Conservation (phyloP, 2,329 filamentous ascomycete species). For the Sordariomycetes sp. region DNA sequence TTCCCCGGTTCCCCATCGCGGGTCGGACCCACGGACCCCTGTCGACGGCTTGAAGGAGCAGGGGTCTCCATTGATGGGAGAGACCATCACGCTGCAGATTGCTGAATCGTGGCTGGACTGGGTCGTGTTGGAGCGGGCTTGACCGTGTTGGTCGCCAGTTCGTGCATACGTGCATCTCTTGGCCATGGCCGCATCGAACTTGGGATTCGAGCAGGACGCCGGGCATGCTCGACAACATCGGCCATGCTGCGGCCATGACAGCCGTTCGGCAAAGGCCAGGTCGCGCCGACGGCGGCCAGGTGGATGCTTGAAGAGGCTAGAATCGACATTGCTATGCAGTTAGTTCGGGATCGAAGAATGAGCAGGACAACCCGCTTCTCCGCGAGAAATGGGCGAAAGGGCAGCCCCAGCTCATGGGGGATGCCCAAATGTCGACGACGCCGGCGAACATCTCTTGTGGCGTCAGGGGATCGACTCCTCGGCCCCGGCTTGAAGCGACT, state of each 20-base stretch:
- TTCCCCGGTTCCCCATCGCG: background rate
- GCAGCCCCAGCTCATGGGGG: no score
- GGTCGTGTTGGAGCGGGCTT: background rate
- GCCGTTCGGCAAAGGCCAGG: background rate
- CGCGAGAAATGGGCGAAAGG: no score
- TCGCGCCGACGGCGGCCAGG: background rate
- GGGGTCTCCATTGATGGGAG: background rate
- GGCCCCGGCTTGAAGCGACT: no score
- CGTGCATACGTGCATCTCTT: background rate
- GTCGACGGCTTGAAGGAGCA: background rate
- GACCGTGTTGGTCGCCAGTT: background rate
- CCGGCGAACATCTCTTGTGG: no score
- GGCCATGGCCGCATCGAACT: background rate
- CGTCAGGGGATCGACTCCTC: no score
- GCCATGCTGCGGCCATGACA: background rate
- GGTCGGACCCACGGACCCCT: background rate
- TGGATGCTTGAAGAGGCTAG: background rate
- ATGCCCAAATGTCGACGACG: no score
- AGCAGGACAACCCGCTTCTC: no score
- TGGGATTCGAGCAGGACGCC: background rate
- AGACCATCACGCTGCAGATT: background rate
- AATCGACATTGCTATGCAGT: background rate
- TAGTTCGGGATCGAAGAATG: no score
- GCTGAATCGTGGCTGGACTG: background rate
- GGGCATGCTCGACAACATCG: background rate